A percentile compares a stretch with the other conserved stretches of the same genome.
Conservation (phyloP, 257 asterid species). For the Thymus mandschuricus region DNA sequence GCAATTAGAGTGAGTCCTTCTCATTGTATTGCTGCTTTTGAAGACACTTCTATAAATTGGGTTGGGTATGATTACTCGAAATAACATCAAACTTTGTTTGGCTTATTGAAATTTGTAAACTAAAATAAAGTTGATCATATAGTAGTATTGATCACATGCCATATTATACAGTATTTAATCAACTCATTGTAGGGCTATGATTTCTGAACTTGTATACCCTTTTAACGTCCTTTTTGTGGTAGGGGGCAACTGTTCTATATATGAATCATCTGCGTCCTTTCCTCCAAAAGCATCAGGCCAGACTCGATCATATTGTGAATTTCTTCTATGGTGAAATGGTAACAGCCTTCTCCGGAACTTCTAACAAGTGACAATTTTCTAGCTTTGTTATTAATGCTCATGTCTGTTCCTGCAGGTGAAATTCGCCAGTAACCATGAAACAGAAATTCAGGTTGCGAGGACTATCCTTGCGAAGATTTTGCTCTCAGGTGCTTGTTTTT, state of each 20-base stretch:
- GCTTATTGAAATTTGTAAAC: background rate
- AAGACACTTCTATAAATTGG: background rate
- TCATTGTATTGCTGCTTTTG: background rate
- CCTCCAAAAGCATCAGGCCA: constrained; percentile 68
- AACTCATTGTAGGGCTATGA: background rate
- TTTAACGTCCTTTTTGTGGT: constrained; percentile 32
- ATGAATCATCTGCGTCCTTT: constrained; percentile 72
- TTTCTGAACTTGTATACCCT: constrained; percentile 21
- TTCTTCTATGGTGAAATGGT: constrained; percentile 73
- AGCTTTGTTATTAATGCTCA: constrained; percentile 15
- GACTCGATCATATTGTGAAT: constrained; percentile 62
- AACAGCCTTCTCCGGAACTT: constrained; percentile 31
- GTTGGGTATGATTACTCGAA: background rate
- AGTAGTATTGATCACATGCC: background rate
- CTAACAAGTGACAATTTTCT: background rate
- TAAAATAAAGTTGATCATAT: too few species aligned
- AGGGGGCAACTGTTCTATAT: constrained; percentile 88
- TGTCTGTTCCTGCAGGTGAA: constrained; percentile 54
- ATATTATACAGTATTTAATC: background rate
- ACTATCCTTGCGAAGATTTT: constrained; percentile 50
- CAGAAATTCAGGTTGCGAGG: constrained; percentile 64
- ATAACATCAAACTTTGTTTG: background rate
- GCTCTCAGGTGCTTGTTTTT: constrained; percentile 52
- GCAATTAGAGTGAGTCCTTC: background rate
- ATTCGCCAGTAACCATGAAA: constrained; percentile 63